Evolutionary conservation across 2,329 filamentous ascomycete genomes (phyloP), one percentile per base, ranked within the genome.

Genomic region (Cladosporium sp.): DNA sequence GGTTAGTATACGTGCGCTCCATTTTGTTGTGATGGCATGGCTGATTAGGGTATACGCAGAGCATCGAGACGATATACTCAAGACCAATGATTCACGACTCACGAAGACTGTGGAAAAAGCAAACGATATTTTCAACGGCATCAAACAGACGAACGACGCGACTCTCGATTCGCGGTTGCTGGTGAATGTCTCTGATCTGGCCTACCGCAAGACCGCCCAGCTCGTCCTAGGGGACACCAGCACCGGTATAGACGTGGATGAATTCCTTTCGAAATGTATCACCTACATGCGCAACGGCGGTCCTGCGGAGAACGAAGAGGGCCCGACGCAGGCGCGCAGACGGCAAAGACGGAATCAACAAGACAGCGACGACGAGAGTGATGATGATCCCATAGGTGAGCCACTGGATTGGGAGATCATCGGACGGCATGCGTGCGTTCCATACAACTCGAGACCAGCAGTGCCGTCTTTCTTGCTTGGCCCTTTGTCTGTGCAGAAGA

Each of bases 191-290:
- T 87, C 88, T 4, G 90, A 96, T 56, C 69, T 94, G 4, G 85
- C 86, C 0, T 84, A 86, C 60, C 88, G 87, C 59, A 90, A 89
- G 64, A 85, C 88, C 0, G 76, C 85, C 38, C 82, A 84, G 45
- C 76, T 94, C 20, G 82, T 85, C 1, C 76, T 88, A 25, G 90
- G 90, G 6, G 85, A 85, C 59, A 72, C 78, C 2, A 80, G 82
- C 2, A 82, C 85, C 43, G 88, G 90, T 7, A 72, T 98, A 18
- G 91, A 97, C 62, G 77, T 94, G 0, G 91, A 97, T 54, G 88
- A 95, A 60, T 94, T 97, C 62, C 82, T 97, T 12, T 86, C 87
- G 0, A 95, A 94, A 68, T 92, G 86, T 66, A 89, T 94, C 53
- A 80, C 79, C 3, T 97, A 87, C 65, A 96, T 97, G 89, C 82